A percentile compares a stretch with the other conserved stretches of the same genome.
Evolutionary conservation across 1,284 basidiomycete genomes (phyloP).

Genomic region (Pyrrhoderma lamaoense): DNA sequence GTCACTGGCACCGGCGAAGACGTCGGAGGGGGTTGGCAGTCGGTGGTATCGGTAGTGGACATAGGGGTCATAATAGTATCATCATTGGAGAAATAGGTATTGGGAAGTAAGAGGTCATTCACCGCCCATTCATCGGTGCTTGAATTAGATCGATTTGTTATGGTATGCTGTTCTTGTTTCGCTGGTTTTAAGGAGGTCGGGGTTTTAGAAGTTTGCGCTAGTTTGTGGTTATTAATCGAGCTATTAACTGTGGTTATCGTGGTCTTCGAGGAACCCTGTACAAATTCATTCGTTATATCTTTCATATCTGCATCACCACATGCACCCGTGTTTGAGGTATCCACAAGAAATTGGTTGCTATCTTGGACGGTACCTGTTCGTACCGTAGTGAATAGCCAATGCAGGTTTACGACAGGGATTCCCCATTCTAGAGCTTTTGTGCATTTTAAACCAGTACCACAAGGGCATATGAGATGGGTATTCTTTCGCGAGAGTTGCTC

Average conservation of each 20-base stretch:
- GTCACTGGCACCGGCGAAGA: background rate
- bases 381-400: constrained; percentile 55
- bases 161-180: no score
- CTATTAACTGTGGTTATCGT: background rate
- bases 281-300: constrained; percentile 30
- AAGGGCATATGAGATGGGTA: constrained; percentile 70
- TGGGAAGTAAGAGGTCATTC: constrained; percentile 11
- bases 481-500: constrained; percentile 52
- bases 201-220: background rate
- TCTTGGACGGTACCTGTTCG: constrained; percentile 37
- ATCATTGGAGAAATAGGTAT: no score
- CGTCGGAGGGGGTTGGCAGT: background rate
- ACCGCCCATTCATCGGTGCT: constrained; percentile 1
- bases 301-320: constrained; percentile 24
- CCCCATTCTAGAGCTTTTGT: constrained; percentile 69
- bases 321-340: constrained; percentile 18
- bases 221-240: background rate
- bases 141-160: no score
- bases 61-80: no score
- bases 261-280: constrained; percentile 12
- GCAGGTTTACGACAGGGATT: constrained; percentile 51
- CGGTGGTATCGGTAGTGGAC: no score
- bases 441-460: constrained; percentile 57
- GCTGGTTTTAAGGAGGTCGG: no score
- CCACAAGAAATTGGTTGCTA: constrained; percentile 25